These are phyloP conservation scores for grape (Vitis vinifera) DNA, from an alignment of 164 flowering plant species.

Conservation along the genomic window DNA sequence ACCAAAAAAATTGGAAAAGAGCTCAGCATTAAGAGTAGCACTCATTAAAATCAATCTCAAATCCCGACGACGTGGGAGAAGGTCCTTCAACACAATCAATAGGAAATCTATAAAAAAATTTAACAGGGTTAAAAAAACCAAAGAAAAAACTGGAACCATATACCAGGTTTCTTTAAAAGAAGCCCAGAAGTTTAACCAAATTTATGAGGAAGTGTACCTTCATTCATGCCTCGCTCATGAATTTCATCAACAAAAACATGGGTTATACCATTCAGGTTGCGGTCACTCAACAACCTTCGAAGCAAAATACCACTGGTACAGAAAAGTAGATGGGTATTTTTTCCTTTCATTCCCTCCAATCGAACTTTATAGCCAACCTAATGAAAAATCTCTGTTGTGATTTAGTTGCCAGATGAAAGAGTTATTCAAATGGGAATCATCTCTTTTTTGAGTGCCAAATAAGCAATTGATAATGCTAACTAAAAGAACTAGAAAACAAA, in stretches of 20 bases:
- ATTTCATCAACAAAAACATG: slow-evolving; percentile 99
- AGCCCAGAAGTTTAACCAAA: slow-evolving; percentile 2
- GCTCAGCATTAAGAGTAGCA: slow-evolving; percentile 96
- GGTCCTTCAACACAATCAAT: slow-evolving; percentile 91
- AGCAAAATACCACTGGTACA: slow-evolving; percentile 99
- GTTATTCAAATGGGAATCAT: slow-evolving; percentile 1
- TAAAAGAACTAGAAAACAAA: neutral
- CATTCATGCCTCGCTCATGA: slow-evolving; percentile 99
- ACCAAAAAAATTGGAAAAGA: slow-evolving; percentile 85
- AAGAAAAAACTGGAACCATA: neutral
- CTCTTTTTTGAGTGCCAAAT: too few relatives aligned
- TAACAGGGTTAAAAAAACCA: slow-evolving; percentile 4
- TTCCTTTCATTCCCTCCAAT: slow-evolving; percentile 96
- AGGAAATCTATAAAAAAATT: slow-evolving; percentile 66
- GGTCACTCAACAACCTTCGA: slow-evolving; percentile 81
- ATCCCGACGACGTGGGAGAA: slow-evolving; percentile 94
- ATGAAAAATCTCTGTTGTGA: slow-evolving; percentile 43
- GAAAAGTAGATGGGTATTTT: slow-evolving; percentile 95
- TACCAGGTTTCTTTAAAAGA: slow-evolving; percentile 1
- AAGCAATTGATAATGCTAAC: too few relatives aligned
- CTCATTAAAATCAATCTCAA: slow-evolving; percentile 96
- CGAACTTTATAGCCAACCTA: slow-evolving; percentile 99
- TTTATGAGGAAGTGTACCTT: slow-evolving; percentile 53
- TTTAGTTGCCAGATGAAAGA: slow-evolving; percentile 34
- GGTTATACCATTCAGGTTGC: slow-evolving; percentile 84